Percentiles rank a stretch among this genome's conserved stretches.
These are phyloP conservation scores for Chrysoporthe puriensis DNA, from an alignment of 2,329 filamentous ascomycete genomes.

Conservation along the genomic window DNA sequence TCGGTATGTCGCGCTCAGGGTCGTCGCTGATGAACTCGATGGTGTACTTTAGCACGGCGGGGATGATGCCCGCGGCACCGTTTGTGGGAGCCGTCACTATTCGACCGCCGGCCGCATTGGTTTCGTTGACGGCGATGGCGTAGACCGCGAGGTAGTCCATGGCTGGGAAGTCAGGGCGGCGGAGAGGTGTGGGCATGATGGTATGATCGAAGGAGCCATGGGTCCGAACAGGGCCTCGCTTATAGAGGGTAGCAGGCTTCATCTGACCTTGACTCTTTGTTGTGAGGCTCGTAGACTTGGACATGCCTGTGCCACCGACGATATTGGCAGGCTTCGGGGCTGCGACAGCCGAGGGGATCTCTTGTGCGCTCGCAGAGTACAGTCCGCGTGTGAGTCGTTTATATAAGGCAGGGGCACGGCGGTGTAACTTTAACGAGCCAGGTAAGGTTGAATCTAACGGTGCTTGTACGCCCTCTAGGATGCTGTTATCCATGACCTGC, in stretches of 20 bases:
- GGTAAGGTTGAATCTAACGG: conserved; percentile 46
- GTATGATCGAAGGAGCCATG: conserved; percentile 52
- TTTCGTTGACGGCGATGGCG: conserved; percentile 57
- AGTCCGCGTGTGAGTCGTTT: conserved; percentile 49
- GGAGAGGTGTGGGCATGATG: conserved; percentile 48
- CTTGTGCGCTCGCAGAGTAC: conserved; percentile 41
- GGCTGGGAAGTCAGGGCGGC: conserved; percentile 52
- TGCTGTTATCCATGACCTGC: conserved; percentile 57
- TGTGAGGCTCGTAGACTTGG: conserved; percentile 40
- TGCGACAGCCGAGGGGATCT: conserved; percentile 18
- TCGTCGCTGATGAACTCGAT: conserved; percentile 55
- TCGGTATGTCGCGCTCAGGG: conserved; percentile 50
- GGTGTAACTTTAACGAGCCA: conserved; percentile 51
- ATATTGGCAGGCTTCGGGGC: conserved; percentile 13
- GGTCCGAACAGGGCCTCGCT: conserved; percentile 44
- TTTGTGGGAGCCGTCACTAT: conserved; percentile 57
- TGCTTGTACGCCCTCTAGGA: conserved; percentile 53
- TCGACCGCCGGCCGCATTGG: conserved; percentile 54
- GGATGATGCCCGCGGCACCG: conserved; percentile 55
- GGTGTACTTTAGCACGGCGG: conserved; percentile 54
- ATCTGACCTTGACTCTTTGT: conserved; percentile 44
- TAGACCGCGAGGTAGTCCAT: conserved; percentile 57
- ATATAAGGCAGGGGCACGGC: conserved; percentile 51
- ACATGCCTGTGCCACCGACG: conserved; percentile 14
- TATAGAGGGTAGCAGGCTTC: conserved; percentile 43